These are phyloP conservation scores for Trypanosoma boissoni DNA, from an alignment of 208 protist species.

Conservation along the genomic window DNA sequence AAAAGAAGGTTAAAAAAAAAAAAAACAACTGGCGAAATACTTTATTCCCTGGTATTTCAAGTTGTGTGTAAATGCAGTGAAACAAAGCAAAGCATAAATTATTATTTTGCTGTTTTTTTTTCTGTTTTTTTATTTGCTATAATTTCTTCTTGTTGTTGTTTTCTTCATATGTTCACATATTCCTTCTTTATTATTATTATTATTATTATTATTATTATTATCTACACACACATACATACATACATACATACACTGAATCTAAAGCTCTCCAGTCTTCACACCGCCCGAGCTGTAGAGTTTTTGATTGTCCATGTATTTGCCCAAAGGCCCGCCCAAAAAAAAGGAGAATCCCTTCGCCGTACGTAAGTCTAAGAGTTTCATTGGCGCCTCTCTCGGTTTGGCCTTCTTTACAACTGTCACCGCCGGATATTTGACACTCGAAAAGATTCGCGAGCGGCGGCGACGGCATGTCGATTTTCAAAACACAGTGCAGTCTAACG, in stretches of 20 bases:
- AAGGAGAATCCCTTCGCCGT: conserved; percentile 52
- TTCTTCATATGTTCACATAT: not conserved
- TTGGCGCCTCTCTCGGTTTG: conserved; percentile 27
- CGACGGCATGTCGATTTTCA: conserved; percentile 30
- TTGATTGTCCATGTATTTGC: conserved; percentile 56
- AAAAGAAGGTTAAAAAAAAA: not conserved
- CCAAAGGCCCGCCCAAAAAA: conserved; percentile 27
- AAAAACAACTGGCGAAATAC: not conserved
- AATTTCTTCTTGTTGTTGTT: not conserved
- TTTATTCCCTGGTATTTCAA: not conserved
- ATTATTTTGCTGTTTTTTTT: conserved; percentile 14
- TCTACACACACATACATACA: too few relatives aligned
- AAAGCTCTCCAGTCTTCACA: too few relatives aligned
- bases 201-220: too few relatives aligned
- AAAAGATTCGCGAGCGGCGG: conserved; percentile 38
- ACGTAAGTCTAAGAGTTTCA: conserved; percentile 46
- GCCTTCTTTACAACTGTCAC: conserved; percentile 31
- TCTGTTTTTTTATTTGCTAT: conserved; percentile 5
- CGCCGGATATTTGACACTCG: conserved; percentile 36
- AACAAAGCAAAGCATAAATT: not conserved
- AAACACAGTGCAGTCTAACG: conserved; percentile 21
- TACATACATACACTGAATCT: too few relatives aligned
- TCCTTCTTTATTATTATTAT: too few relatives aligned
- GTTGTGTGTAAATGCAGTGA: not conserved
- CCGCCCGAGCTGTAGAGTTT: not conserved